Evolutionary conservation across 495 filamentous ascomycete genomes (phyloP).

Genomic region (Penicillium herquei): DNA sequence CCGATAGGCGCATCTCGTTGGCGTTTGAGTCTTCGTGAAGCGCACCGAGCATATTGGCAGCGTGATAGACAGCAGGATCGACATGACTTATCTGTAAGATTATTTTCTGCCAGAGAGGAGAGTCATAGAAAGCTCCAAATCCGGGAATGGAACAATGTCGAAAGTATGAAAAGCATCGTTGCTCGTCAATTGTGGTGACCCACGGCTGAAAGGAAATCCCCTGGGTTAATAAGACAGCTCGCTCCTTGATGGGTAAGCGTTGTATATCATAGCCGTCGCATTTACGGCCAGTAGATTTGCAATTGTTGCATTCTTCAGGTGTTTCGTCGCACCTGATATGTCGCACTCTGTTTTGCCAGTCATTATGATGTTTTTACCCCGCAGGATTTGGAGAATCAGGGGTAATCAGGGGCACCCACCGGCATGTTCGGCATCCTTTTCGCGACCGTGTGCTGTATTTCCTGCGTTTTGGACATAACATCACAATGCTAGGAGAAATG

Average conservation of each 20-base stretch:
- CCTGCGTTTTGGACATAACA: neutral
- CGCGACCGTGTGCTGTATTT: neutral
- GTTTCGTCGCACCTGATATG: no score
- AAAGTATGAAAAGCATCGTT: constrained; percentile 26
- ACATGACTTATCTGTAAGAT: constrained; percentile 17
- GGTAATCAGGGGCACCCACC: no score
- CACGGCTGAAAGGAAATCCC: constrained; percentile 4
- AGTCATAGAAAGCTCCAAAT: constrained; percentile 17
- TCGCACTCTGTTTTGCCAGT: no score
- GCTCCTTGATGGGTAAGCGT: constrained; percentile 9
- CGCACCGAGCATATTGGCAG: constrained; percentile 21
- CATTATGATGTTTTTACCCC: no score
- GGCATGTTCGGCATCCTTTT: constrained; percentile 5
- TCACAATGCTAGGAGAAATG: no score
- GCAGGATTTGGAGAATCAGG: no score
- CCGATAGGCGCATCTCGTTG: constrained; percentile 17
- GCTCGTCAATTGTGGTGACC: constrained; percentile 24
- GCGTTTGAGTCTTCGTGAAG: constrained; percentile 17
- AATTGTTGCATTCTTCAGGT: no score
- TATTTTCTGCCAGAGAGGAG: constrained; percentile 19
- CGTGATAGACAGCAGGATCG: constrained; percentile 27
- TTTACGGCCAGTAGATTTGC: constrained; percentile 6
- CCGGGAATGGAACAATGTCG: constrained; percentile 13
- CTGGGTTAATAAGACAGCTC: neutral
- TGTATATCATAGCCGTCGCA: constrained; percentile 11